Base-by-base conservation (phyloP, 208 protist species). In the Acanthamoeba divionensis region DNA sequence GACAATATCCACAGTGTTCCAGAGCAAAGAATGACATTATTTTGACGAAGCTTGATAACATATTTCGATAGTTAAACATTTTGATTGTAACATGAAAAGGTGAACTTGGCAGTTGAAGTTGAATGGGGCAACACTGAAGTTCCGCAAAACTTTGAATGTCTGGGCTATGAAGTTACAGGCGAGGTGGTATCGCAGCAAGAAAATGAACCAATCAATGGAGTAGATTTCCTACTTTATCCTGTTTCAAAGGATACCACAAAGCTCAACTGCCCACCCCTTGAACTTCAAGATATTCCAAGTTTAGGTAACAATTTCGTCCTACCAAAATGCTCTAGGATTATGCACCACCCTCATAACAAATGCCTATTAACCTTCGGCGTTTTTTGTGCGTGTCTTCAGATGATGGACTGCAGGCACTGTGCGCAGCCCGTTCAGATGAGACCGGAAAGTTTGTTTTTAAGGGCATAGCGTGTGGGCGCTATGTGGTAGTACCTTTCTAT, bases 101-200 rank as follows among this genome's bases (percentile, higher is more conserved):
- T 41, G 36, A 41, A 41, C 36, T 41, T 41, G 36, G 36, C 1
- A 41, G 82, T 89, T 45, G 60, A 50, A 29, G 67, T 89, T 36
- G 82, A 89, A 45, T 89, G 82, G 82, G 82, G 57, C 45, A 89
- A 89, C 44, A 63, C 73, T 36, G n/a, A 60, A 33, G 82, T 89
- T 9, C 41, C 36, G 60, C 47, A 89, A 21, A 47, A 89, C n/a
- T 38, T 89, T 26, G 45, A 55, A 3, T 45, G 67, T 10, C 47
- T 45, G 15, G 82, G 82, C 54, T 89, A 63, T 45, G 82, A 73
- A 4, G 60, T 89, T 13, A 50, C 60, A 6, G 82, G 82, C 55
- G 5, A 6, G 45, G 82, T 89, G 2, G 41, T 63, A 38, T 75
- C 60, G 29, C 31, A 48, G 33, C 62, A 89, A n/a, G 82, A 89